A percentile compares a stretch with the other conserved stretches of the same genome.
phyloP scores from a whole-genome alignment of 768 basidiomycete genomes.

The Hirschioporus abietinus region DNA sequence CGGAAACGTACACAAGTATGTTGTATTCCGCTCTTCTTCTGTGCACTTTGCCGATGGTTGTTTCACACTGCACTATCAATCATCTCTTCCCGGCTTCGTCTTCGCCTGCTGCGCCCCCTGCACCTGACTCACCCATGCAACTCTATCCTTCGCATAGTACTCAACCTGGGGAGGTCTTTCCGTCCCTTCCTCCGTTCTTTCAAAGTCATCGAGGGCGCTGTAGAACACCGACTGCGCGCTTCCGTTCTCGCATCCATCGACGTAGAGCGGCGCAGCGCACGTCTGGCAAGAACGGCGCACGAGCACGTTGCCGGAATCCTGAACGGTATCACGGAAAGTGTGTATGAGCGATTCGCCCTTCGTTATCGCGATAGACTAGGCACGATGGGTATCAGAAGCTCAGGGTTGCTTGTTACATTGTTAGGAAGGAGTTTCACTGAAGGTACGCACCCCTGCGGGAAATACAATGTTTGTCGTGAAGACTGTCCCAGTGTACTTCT shows the following conservation, averaged over 20 bases:
- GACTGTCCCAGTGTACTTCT: constrained; percentile 13
- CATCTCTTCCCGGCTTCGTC: constrained; percentile 12
- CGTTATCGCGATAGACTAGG: constrained; percentile 5
- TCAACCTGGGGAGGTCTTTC: constrained; percentile 8
- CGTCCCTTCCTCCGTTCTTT: constrained; percentile 1
- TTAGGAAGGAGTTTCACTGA: too few relatives aligned
- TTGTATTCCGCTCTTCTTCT: too few relatives aligned
- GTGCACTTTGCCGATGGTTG: too few relatives aligned
- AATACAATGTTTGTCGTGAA: constrained; percentile 15
- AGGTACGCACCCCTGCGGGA: constrained; percentile 8
- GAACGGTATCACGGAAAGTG: constrained; percentile 8
- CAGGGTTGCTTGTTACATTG: background rate
- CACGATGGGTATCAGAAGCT: background rate
- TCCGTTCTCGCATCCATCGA: constrained; percentile 12
- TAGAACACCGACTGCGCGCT: constrained; percentile 1
- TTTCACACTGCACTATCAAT: background rate
- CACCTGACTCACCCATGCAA: constrained; percentile 9
- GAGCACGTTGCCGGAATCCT: constrained; percentile 14
- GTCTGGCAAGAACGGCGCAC: constrained; percentile 11
- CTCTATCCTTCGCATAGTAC: constrained; percentile 13
- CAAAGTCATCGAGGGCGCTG: background rate
- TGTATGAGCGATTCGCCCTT: constrained; percentile 8
- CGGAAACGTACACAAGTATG: too few relatives aligned
- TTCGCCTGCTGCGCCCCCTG: background rate
- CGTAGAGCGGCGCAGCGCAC: constrained; percentile 12